These are phyloP conservation scores for Metschnikowia picachoensis DNA, from an alignment of 805 yeast genomes.

Conservation along the genomic window DNA sequence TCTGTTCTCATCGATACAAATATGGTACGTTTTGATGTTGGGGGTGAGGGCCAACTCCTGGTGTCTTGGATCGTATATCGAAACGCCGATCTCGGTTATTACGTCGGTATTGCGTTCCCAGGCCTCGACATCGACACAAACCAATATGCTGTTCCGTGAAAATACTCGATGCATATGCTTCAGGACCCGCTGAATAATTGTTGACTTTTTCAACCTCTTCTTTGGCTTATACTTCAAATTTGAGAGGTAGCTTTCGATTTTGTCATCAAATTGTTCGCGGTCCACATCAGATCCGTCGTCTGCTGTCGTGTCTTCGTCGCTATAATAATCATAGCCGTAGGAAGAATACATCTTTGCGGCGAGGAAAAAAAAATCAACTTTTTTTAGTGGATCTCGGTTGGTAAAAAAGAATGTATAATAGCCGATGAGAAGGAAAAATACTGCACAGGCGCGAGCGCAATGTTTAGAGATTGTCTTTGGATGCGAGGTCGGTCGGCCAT, in stretches of 20 bases:
- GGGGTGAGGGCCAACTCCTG: slow-evolving; percentile 17
- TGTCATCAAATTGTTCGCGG: neutral
- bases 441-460: too few species aligned
- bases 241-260: neutral
- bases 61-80: slow-evolving; percentile 21
- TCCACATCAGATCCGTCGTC: too few species aligned
- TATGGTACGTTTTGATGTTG: slow-evolving; percentile 17
- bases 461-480: neutral
- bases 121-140: slow-evolving; percentile 26
- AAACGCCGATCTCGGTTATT: slow-evolving; percentile 26
- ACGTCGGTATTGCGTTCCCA: slow-evolving; percentile 14
- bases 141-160: slow-evolving; percentile 16
- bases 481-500: neutral
- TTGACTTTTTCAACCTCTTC: neutral
- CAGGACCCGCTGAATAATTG: neutral
- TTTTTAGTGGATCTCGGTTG: too few species aligned
- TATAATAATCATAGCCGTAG: neutral
- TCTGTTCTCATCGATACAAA: slow-evolving; percentile 17
- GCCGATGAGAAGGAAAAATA: too few species aligned
- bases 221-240: neutral
- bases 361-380: neutral
- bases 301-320: neutral
- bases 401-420: too few species aligned
- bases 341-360: neutral
- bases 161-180: slow-evolving; percentile 18